A percentile compares a stretch with the other conserved stretches of the same genome.
These are phyloP conservation scores for Tulasnella calospora DNA, from an alignment of 768 basidiomycete species.

Conservation along the genomic window DNA sequence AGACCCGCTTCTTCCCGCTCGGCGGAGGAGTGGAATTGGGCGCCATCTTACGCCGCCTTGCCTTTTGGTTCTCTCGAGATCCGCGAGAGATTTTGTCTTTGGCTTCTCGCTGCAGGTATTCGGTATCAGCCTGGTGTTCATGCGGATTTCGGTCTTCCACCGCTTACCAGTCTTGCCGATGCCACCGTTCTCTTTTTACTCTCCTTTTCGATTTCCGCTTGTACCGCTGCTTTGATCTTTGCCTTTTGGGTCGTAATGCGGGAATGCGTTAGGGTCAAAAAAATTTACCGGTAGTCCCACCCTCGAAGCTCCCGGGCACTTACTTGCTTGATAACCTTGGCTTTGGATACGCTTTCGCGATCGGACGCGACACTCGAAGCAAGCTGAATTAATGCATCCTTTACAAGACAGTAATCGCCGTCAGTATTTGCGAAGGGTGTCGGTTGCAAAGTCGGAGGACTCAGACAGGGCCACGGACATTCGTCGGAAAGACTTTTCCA, in stretches of 20 bases:
- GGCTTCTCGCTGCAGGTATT: slow-evolving; percentile 9
- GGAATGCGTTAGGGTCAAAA: not conserved
- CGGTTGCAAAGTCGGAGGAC: slow-evolving; percentile 8
- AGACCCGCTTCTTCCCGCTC: slow-evolving; percentile 12
- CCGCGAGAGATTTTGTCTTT: slow-evolving; percentile 4
- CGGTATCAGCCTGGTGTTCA: not conserved
- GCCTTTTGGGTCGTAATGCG: not conserved
- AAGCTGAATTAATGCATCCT: slow-evolving; percentile 19
- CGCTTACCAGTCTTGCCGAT: slow-evolving; percentile 13
- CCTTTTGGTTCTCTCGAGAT: slow-evolving; percentile 9
- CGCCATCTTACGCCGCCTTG: not conserved
- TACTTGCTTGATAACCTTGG: slow-evolving; percentile 10
- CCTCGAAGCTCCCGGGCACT: not conserved
- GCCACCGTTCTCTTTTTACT: not conserved
- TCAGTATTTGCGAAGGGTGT: not conserved
- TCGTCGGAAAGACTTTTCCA: slow-evolving; percentile 13
- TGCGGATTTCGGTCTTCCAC: not conserved
- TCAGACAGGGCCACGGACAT: slow-evolving; percentile 19
- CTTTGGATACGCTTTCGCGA: not conserved
- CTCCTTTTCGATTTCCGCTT: slow-evolving; percentile 16
- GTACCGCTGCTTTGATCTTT: slow-evolving; percentile 8
- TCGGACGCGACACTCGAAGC: slow-evolving; percentile 9
- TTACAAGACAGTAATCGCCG: slow-evolving; percentile 2
- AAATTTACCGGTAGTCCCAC: not conserved
- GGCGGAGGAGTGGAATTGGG: slow-evolving; percentile 13